Percentiles rank a stretch among this genome's conserved stretches.
Conservation (phyloP, 257 asterid species). For the Solanum stenotomum region DNA sequence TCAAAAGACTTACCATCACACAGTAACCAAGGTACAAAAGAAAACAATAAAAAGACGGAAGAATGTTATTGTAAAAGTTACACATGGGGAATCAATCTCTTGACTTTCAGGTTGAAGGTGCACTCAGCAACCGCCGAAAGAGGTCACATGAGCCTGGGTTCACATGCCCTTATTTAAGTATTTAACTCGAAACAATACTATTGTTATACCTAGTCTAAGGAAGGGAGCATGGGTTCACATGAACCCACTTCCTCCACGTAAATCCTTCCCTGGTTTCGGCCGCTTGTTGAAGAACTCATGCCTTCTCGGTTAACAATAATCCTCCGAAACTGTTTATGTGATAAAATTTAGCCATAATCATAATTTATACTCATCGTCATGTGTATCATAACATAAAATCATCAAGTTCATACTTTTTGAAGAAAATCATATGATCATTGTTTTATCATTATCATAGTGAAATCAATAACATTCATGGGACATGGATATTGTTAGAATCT, state of each 20-base stretch:
- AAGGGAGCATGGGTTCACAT: background rate
- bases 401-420: background rate
- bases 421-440: background rate
- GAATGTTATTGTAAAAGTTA: background rate
- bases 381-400: background rate
- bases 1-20: background rate
- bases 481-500: background rate
- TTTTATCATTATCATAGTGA: background rate
- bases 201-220: background rate
- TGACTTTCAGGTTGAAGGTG: background rate
- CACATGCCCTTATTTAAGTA: background rate
- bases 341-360: background rate
- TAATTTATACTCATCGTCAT: background rate
- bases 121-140: background rate
- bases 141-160: background rate
- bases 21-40: background rate
- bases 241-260: background rate
- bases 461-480: background rate
- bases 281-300: background rate
- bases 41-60: background rate
- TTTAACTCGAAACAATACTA: background rate
- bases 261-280: background rate
- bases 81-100: background rate
- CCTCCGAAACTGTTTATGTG: background rate
- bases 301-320: background rate